Evolutionary conservation across 805 yeast species (phyloP), one percentile per base, ranked within the genome.

Genomic region (Kluyveromyces dobzhanskii): DNA sequence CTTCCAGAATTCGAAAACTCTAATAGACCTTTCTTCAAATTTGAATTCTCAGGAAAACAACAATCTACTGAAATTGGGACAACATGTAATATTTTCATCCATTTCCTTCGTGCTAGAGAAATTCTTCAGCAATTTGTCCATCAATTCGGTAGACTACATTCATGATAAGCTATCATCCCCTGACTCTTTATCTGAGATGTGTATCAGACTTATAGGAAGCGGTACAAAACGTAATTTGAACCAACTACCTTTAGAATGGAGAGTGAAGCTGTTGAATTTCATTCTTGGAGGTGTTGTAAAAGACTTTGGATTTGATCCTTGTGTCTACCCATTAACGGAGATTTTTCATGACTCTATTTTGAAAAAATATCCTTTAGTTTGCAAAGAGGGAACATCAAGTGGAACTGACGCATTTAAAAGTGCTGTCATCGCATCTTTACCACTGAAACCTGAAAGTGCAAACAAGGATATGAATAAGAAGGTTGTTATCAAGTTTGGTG

Each of bases 261-360:
- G 51, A 64, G 46, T 76, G 25, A 66, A 75, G 38, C 61, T 83
- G 3, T 62, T 82, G 33, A 70, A 70, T 47, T 73, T 78, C 28
- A 53, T 80, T 18, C 53, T 83, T 16, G 94, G 92, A 2, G 78
- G 81, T 8, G 72, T 85, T 44, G 70, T 81, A 27, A 79, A 76
- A 44, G 94, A 85, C 57, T 85, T 79, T 62, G 94, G 94, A 1
- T 85, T 85, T 54, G 87, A 85, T 50, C 54, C 70, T 3, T 68
- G 79, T n/a, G 61, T 82, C 41, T 69, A 69, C 42, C 79, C 83
- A 3, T 57, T 85, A 19, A 73, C 84, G 44, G 90, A 82, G 47
- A 69, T 83, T 2, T 73, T 81, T 48, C 80, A 78, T 53, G 77
- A 72, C 38, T 61, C 73, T 21, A 66, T 83, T 4, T 53, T 77